Evolutionary conservation across 2,329 filamentous ascomycete species (phyloP).

Genomic region (Cytospora mali): DNA sequence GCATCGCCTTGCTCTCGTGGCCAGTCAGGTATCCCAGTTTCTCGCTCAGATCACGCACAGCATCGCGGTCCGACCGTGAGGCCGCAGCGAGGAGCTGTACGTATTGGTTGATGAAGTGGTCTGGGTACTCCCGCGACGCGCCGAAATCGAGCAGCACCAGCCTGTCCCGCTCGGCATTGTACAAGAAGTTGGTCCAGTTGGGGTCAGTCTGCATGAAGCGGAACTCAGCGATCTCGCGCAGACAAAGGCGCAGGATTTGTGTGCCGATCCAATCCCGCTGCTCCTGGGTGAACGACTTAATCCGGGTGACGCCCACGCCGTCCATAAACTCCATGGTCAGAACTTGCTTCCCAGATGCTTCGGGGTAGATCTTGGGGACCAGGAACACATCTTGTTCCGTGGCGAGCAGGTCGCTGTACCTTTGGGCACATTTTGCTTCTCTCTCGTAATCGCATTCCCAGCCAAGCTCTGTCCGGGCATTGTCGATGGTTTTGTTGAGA

Average conservation of each 20-base stretch:
- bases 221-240: slow-evolving; percentile 93
- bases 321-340: slow-evolving; percentile 92
- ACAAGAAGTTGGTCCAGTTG: slow-evolving; percentile 99
- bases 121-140: slow-evolving; percentile 82
- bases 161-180: slow-evolving; percentile 70
- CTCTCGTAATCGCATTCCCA: slow-evolving; percentile 98
- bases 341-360: slow-evolving; percentile 83
- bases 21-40: slow-evolving; percentile 90
- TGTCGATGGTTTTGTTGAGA: slow-evolving; percentile 95
- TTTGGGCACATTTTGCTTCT: slow-evolving; percentile 78
- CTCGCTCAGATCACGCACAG: slow-evolving; percentile 69
- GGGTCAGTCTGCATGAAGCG: slow-evolving; percentile 99
- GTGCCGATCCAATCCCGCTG: slow-evolving; percentile 97
- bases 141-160: slow-evolving; percentile 96
- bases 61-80: slow-evolving; percentile 65
- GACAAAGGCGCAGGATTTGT: slow-evolving; percentile 86
- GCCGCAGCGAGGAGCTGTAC: slow-evolving; percentile 80
- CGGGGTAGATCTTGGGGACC: slow-evolving; percentile 75
- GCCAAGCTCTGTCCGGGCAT: slow-evolving; percentile 84
- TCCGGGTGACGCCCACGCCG: slow-evolving; percentile 82
- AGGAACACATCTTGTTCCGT: slow-evolving; percentile 74
- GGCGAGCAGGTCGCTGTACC: slow-evolving; percentile 77
- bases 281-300: slow-evolving; percentile 72
- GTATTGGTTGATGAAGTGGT: slow-evolving; percentile 78
- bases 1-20: slow-evolving; percentile 81